A percentile compares a stretch with the other conserved stretches of the same genome.
Evolutionary conservation across 2,329 filamentous ascomycete genomes (phyloP).

Genomic region (Clonostachys sp.): DNA sequence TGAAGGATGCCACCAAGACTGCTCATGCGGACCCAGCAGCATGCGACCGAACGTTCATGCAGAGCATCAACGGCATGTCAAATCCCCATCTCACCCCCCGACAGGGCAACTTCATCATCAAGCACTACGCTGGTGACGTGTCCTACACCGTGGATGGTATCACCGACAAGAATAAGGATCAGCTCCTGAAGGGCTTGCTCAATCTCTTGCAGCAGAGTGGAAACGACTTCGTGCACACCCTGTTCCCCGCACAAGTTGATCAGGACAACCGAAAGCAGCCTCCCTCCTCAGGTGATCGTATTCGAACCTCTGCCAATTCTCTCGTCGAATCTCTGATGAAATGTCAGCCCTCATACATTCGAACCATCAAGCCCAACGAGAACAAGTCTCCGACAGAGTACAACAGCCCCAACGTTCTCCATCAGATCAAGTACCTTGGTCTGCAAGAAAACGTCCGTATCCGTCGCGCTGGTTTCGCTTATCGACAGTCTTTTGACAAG

Average conservation of each 20-base stretch:
- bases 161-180: conserved; percentile 99
- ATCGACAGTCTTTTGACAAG: conserved; percentile 95
- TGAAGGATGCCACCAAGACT: conserved; percentile 98
- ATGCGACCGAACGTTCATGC: conserved; percentile 93
- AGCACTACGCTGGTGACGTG: conserved; percentile 98
- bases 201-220: conserved; percentile 79
- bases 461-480: conserved; percentile 91
- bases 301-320: conserved; percentile 90
- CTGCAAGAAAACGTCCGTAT: conserved; percentile 99
- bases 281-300: conserved; percentile 93
- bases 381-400: conserved; percentile 96
- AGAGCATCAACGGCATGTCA: conserved; percentile 83
- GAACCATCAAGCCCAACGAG: conserved; percentile 98
- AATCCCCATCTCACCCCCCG: conserved; percentile 89
- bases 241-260: conserved; percentile 92
- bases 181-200: conserved; percentile 87
- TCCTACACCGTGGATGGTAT: conserved; percentile 92
- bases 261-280: conserved; percentile 93
- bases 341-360: conserved; percentile 94
- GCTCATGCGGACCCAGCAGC: conserved; percentile 92
- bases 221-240: conserved; percentile 78
- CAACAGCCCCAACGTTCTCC: conserved; percentile 85
- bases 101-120: conserved; percentile 96
- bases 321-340: conserved; percentile 96
- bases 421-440: conserved; percentile 98